A percentile compares a stretch with the other conserved stretches of the same genome.
phyloP scores from a whole-genome alignment of 2,329 filamentous ascomycete genomes.

The Pseudogymnoascus sp. region DNA sequence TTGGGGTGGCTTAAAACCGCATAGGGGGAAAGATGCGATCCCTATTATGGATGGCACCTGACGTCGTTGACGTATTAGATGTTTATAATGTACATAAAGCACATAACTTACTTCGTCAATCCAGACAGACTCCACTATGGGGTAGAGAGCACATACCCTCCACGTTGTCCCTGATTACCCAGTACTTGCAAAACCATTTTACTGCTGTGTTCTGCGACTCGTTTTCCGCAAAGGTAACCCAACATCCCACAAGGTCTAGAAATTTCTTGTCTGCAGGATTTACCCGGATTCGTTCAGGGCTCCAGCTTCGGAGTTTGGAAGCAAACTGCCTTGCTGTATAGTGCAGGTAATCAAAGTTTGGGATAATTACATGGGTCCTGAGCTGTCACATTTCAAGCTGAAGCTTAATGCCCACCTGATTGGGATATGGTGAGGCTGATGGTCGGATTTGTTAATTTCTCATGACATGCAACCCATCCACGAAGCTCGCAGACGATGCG shows the following conservation, averaged over 20 bases:
- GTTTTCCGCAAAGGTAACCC: neutral
- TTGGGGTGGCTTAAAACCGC: conserved; percentile 33
- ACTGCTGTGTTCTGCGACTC: neutral
- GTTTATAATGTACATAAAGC: neutral
- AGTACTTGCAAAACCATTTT: neutral
- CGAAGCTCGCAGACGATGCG: too few relatives aligned
- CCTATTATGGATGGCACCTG: neutral
- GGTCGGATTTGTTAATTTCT: neutral
- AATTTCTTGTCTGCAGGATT: neutral
- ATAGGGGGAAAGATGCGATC: neutral
- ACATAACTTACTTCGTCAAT: neutral
- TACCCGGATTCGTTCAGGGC: neutral
- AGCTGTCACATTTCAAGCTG: neutral
- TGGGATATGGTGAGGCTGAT: neutral
- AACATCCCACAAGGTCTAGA: neutral
- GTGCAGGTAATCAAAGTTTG: neutral
- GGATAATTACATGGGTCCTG: neutral
- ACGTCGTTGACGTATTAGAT: neutral
- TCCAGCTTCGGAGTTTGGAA: neutral
- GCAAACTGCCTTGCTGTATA: neutral
- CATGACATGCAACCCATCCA: neutral
- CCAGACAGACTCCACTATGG: neutral
- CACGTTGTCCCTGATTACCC: too few relatives aligned
- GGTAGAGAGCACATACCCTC: neutral
- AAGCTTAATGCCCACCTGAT: neutral